A percentile compares a stretch with the other conserved stretches of the same genome.
phyloP scores from a whole-genome alignment of 1,139 yeast species.

The Debaryomyces subglobosus region DNA sequence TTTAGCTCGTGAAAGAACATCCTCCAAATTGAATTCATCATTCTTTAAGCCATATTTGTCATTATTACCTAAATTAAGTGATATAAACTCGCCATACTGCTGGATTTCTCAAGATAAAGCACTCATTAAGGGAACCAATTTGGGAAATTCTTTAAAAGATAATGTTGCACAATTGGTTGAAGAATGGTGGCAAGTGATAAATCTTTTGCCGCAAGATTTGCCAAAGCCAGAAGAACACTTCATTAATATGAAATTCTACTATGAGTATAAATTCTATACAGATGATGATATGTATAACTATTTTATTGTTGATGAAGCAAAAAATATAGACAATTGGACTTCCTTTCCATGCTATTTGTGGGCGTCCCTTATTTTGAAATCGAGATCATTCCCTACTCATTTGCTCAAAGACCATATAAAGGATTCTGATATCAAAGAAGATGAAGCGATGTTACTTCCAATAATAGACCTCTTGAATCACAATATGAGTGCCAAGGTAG shows the following conservation, averaged over 20 bases:
- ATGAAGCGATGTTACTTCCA: constrained; percentile 75
- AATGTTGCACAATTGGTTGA: constrained; percentile 39
- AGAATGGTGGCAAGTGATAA: constrained; percentile 55
- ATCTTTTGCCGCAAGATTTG: constrained; percentile 35
- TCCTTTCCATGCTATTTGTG: constrained; percentile 70
- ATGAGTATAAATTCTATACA: constrained; percentile 48
- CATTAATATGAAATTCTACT: constrained; percentile 48
- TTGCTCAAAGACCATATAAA: constrained; percentile 34
- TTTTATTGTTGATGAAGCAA: constrained; percentile 21
- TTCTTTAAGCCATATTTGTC: constrained; percentile 54
- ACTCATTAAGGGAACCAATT: constrained; percentile 60
- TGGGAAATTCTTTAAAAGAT: constrained; percentile 46
- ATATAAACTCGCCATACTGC: constrained; percentile 61
- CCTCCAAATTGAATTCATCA: constrained; percentile 18
- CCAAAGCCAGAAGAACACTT: constrained; percentile 40
- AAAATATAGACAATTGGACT: constrained; percentile 52
- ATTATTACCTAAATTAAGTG: constrained; percentile 55
- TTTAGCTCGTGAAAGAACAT: constrained; percentile 41
- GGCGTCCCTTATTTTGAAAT: constrained; percentile 70
- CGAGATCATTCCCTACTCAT: constrained; percentile 78
- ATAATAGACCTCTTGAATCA: constrained; percentile 80
- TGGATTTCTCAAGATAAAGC: constrained; percentile 59
- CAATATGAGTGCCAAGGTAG: constrained; percentile 59
- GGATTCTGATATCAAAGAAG: constrained; percentile 25
- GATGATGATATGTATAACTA: constrained; percentile 39